Evolutionary conservation across 1,284 basidiomycete genomes (phyloP).

Genomic region (Dichomitus squalens): DNA sequence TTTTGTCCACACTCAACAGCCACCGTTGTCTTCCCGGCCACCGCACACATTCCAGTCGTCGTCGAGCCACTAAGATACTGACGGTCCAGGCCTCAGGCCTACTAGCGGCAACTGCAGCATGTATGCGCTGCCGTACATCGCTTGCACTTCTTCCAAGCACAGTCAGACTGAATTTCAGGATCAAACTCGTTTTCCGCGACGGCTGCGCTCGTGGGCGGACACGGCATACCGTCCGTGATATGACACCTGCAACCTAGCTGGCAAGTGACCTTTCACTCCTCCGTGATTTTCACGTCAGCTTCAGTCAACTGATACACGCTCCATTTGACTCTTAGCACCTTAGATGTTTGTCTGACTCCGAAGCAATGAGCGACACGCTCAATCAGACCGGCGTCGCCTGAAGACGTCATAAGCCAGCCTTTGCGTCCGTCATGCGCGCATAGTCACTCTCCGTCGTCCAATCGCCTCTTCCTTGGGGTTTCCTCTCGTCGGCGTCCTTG

Average conservation of each 20-base stretch:
- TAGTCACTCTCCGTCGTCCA: neutral
- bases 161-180: neutral
- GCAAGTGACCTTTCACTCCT: constrained; percentile 2
- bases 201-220: too few relatives aligned
- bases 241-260: neutral
- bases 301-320: constrained; percentile 9
- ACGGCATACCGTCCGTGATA: neutral
- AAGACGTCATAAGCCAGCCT: neutral
- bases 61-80: too few relatives aligned
- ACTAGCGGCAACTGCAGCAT: neutral
- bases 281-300: constrained; percentile 5
- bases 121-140: neutral
- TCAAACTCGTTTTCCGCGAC: too few relatives aligned
- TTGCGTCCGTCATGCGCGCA: neutral
- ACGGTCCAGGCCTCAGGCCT: too few relatives aligned
- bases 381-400: neutral
- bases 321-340: neutral
- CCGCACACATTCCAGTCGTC: too few relatives aligned
- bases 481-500: neutral
- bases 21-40: too few relatives aligned
- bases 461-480: neutral
- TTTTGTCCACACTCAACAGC: too few relatives aligned
- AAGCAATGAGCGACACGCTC: neutral
- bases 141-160: neutral
- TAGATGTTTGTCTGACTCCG: neutral